A percentile compares a stretch with the other conserved stretches of the same genome.
Evolutionary conservation across 2,329 filamentous ascomycete species (phyloP).

Genomic region (Diaporthe citrichinensis): DNA sequence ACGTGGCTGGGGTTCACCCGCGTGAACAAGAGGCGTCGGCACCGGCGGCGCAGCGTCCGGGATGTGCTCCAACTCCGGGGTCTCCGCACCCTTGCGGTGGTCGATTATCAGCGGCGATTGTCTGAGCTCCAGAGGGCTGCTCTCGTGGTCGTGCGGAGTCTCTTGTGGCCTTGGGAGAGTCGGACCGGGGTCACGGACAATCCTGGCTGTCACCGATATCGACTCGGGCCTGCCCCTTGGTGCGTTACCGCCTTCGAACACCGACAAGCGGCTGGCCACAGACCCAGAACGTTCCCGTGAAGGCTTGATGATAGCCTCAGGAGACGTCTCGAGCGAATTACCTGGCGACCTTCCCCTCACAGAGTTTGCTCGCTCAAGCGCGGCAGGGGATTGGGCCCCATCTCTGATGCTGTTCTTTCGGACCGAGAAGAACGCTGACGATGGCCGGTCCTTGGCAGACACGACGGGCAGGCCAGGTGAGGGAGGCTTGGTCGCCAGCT

Average conservation of each 20-base stretch:
- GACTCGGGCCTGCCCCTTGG: conserved; percentile 75
- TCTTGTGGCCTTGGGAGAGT: conserved; percentile 58
- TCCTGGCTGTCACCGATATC: conserved; percentile 89
- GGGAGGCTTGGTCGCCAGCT: conserved; percentile 68
- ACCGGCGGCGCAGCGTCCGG: conserved; percentile 44
- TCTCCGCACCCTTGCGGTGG: conserved; percentile 60
- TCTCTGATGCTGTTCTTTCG: conserved; percentile 60
- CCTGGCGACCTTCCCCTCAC: conserved; percentile 53
- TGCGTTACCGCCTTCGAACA: conserved; percentile 65
- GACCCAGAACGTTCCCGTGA: conserved; percentile 66
- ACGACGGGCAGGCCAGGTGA: conserved; percentile 43
- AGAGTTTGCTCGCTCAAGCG: conserved; percentile 60
- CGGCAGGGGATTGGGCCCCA: conserved; percentile 60
- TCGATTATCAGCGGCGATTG: conserved; percentile 73
- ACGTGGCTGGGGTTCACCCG: conserved; percentile 49
- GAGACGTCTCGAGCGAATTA: conserved; percentile 60
- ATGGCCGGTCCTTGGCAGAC: conserved; percentile 56
- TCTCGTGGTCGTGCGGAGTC: conserved; percentile 56
- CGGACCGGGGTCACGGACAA: conserved; percentile 76
- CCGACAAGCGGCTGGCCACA: conserved; percentile 68
- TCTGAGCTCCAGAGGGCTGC: conserved; percentile 65
- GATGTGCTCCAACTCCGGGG: conserved; percentile 48
- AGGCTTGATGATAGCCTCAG: conserved; percentile 55
- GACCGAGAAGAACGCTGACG: conserved; percentile 72
- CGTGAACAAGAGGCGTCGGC: conserved; percentile 40